Percentiles rank a stretch among this genome's conserved stretches.
phyloP scores from a whole-genome alignment of 2,329 filamentous ascomycete genomes.

The Nigrospora oryzae region DNA sequence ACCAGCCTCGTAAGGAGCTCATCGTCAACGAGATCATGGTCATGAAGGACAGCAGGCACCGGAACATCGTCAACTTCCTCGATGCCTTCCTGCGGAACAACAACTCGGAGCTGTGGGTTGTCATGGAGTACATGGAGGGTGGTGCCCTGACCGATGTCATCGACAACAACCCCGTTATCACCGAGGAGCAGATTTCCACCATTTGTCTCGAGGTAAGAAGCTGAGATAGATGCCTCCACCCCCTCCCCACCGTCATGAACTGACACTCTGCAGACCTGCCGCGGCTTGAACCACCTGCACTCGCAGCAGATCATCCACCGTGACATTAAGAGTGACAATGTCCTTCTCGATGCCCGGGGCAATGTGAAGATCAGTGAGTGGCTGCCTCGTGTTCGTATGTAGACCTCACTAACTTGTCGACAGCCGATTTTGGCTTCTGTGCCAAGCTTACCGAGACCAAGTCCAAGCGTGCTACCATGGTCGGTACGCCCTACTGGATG shows the following conservation, averaged over 20 bases:
- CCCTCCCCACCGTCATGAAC: slow-evolving; percentile 1
- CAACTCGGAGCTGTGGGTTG: slow-evolving; percentile 94
- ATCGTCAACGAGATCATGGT: slow-evolving; percentile 99
- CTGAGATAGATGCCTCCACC: too few relatives aligned
- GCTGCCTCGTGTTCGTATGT: too few relatives aligned
- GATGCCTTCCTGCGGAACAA: slow-evolving; percentile 95
- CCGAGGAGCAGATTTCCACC: slow-evolving; percentile 94
- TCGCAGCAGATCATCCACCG: slow-evolving; percentile 95
- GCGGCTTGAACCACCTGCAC: slow-evolving; percentile 88
- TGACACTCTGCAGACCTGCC: slow-evolving; percentile 65
- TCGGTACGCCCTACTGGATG: slow-evolving; percentile 99
- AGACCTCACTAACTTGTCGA: background rate
- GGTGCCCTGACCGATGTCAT: slow-evolving; percentile 97
- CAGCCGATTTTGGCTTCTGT: slow-evolving; percentile 98
- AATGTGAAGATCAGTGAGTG: slow-evolving; percentile 94
- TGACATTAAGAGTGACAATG: slow-evolving; percentile 99
- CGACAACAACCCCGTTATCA: slow-evolving; percentile 91
- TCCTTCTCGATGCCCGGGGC: slow-evolving; percentile 84
- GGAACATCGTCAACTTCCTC: slow-evolving; percentile 98
- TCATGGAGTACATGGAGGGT: slow-evolving; percentile 99
- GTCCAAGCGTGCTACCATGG: slow-evolving; percentile 97
- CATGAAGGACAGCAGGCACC: slow-evolving; percentile 98
- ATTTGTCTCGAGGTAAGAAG: slow-evolving; percentile 83
- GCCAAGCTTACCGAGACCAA: slow-evolving; percentile 96
- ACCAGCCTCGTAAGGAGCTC: slow-evolving; percentile 93